Base-by-base conservation (phyloP, 306 rosid genomes). In the Citrullus mucosospermus region DNA sequence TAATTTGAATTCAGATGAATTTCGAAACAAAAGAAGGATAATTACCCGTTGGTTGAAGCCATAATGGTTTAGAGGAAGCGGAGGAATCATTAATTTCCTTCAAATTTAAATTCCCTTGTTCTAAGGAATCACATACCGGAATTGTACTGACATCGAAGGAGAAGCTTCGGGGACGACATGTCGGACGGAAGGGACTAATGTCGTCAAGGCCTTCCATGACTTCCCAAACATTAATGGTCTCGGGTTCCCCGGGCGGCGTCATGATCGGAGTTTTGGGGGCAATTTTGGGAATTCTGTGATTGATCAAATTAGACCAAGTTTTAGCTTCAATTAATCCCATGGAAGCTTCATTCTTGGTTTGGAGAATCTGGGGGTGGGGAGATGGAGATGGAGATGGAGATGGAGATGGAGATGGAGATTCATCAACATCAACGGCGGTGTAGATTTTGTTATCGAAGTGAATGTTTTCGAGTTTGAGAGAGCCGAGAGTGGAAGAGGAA, bases 141-240 rank as follows among this genome's bases (percentile, higher is more conserved):
- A 39, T 34, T 16, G 74, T 53, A 16, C 81, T 71, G n/a, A 86
- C 79, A 76, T 90, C 90, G 16, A 92, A 94, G 18, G 97, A 95
- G 83, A 95, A 89, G 84, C 91, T 89, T 59, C 88, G 77, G n/a
- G 83, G 56, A 25, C 82, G 93, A 76, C 59, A 68, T 22, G 97
- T 90, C 16, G 96, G 86, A 48, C 92, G 79, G n/a, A 84, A 80
- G 48, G 99, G 93, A 50, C 89, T 89, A 10, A 38, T 66, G 5
- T 91, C 99, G 78, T 95, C 99, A 25, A 95, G 97, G 0, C 99
- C 99, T 88, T 89, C 99, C 99, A 92, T 92, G 9, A 95, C 77
- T 79, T 95, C 97, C 97, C 99, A 92, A 56, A 86, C 81, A 75
- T 95, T 86, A 83, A 95, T 92, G 11, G 84, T 87, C 84, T 95